These are phyloP conservation scores for Hanseniaspora jakobsenii DNA, from an alignment of 805 yeast genomes.

Conservation along the genomic window DNA sequence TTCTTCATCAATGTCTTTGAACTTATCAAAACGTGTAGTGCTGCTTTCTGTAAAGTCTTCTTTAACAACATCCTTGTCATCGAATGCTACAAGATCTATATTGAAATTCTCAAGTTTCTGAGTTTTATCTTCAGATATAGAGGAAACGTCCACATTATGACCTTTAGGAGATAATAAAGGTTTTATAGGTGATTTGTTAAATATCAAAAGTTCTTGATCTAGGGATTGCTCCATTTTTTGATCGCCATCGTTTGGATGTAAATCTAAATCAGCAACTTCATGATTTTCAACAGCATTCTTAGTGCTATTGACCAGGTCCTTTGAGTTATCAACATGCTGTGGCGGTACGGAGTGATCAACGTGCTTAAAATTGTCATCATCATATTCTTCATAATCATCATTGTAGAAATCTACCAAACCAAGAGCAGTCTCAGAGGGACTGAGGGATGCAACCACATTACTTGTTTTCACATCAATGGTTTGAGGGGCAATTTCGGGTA, in stretches of 20 bases:
- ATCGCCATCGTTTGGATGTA: too few species aligned
- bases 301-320: too few species aligned
- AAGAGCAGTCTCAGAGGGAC: background rate
- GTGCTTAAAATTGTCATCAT: background rate
- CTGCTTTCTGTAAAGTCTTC: background rate
- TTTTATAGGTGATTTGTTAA: background rate
- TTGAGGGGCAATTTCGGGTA: too few species aligned
- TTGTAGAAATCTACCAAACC: conserved; percentile 3
- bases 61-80: background rate
- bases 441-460: too few species aligned
- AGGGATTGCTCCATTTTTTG: conserved; percentile 4
- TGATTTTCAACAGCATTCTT: background rate
- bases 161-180: background rate
- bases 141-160: too few species aligned
- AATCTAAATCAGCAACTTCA: too few species aligned
- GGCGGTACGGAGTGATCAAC: too few species aligned
- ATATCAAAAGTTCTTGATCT: conserved; percentile 4
- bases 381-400: conserved; percentile 2
- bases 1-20: conserved; percentile 11
- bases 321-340: too few species aligned
- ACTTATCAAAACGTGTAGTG: background rate
- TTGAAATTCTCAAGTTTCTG: background rate
- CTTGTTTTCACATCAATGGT: too few species aligned
- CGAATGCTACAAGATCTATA: conserved; percentile 3
- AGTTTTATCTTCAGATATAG: background rate